Conservation (phyloP, 2,329 filamentous ascomycete genomes). For the Parafenestella ontariensis region DNA sequence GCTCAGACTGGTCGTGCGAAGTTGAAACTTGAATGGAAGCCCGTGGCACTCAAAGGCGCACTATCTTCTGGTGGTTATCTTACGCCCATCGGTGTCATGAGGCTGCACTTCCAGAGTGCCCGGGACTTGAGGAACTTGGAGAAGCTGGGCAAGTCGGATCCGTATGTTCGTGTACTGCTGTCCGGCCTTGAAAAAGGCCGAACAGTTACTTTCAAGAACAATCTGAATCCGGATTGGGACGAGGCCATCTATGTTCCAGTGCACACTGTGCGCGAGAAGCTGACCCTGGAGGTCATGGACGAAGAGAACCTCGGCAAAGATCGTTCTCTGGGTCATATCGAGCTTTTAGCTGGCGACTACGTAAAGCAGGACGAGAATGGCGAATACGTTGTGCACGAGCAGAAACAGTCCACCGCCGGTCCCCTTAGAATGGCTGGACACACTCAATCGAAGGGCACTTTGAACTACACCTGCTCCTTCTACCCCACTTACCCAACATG, state of each 20-base stretch:
- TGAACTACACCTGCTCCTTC: slow-evolving; percentile 87
- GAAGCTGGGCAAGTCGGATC: slow-evolving; percentile 95
- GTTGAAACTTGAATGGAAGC: slow-evolving; percentile 93
- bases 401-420: slow-evolving; percentile 71
- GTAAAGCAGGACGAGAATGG: slow-evolving; percentile 78
- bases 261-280: slow-evolving; percentile 81
- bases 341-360: slow-evolving; percentile 80
- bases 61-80: slow-evolving; percentile 84
- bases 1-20: slow-evolving; percentile 85
- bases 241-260: slow-evolving; percentile 94
- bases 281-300: slow-evolving; percentile 95
- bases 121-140: slow-evolving; percentile 88
- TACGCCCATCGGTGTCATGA: slow-evolving; percentile 92
- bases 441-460: slow-evolving; percentile 75
- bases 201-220: slow-evolving; percentile 95
- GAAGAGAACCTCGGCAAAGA: slow-evolving; percentile 92
- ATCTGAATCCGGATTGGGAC: slow-evolving; percentile 93
- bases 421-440: slow-evolving; percentile 77
- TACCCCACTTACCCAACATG: slow-evolving; percentile 87
- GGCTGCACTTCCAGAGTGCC: slow-evolving; percentile 87
- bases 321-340: slow-evolving; percentile 81
- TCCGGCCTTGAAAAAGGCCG: slow-evolving; percentile 90
- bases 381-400: slow-evolving; percentile 80
- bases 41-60: slow-evolving; percentile 83
- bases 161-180: slow-evolving; percentile 86